Evolutionary conservation across 2,329 filamentous ascomycete species (phyloP), one percentile per base, ranked within the genome.

Genomic region (Falciphora oryzae): DNA sequence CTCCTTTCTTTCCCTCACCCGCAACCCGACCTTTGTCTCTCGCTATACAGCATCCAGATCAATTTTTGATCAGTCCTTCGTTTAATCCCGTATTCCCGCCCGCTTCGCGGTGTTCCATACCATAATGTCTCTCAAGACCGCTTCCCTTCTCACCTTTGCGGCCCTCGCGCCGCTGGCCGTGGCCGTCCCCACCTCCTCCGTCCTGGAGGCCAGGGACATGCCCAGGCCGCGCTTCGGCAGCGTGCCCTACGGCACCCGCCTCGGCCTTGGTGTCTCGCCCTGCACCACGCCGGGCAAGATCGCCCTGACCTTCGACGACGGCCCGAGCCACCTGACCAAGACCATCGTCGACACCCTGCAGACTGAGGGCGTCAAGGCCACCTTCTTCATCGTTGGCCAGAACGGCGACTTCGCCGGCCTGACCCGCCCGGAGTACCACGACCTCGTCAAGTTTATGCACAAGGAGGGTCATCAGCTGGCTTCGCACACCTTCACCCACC

Each of bases 271-370:
- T 29, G 84, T 89, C 66, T 85, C 84, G 69, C 76, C 79, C 67
- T 87, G 84, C 68, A 74, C 75, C n/a, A 77, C 78, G 27, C 77
- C 81, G 3, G 85, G 86, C 64, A 84, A 83, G 16, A 81, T 90
- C 69, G 88, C 88, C 25, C 73, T 90, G 64, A 90, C 87, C 1
- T 90, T 84, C 68, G 88, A 90, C 68, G 88, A 90, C 72, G 88
- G 88, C 1, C 88, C 87, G 28, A 84, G 83, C 67, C 73, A 79
- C 25, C 88, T 85, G 73, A 90, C 87, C 1, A 74, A 75, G 56
- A 81, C 86, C 66, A 79, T 90, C 16, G 78, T 90, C 22, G 83
- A 89, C 70, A 78, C 88, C 64, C 79, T 90, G 59, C 79, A 80
- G 65, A 70, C 69, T 13, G 1, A 88, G 70, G 77, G 81, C 32